phyloP scores from a whole-genome alignment of 139 green algal genomes.

The Zygnema cylindricum region DNA sequence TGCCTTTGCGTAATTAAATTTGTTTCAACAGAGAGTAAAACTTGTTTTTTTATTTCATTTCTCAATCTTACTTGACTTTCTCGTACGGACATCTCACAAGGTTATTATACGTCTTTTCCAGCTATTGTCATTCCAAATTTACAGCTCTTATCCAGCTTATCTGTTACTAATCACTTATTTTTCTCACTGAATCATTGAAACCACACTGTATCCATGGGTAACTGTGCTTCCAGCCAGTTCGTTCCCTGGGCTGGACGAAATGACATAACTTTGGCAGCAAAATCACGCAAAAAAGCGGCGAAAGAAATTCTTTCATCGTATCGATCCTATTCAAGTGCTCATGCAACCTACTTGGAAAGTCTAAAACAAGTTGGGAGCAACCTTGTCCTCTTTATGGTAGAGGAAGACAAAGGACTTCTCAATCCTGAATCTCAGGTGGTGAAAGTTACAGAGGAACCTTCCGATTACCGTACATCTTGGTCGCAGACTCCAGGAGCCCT shows the following conservation, averaged over 20 bases:
- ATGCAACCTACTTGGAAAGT: background rate
- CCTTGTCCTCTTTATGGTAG: background rate
- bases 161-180: too few species aligned
- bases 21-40: too few species aligned
- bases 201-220: too few species aligned
- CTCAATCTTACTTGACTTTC: too few species aligned
- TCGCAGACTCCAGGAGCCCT: background rate
- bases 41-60: too few species aligned
- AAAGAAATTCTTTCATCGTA: background rate
- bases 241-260: background rate
- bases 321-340: background rate
- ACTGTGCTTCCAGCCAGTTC: background rate
- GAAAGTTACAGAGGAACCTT: background rate
- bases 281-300: background rate
- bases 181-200: too few species aligned
- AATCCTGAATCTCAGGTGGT: background rate
- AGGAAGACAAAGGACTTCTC: background rate
- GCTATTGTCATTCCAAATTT: too few species aligned
- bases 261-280: background rate
- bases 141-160: too few species aligned
- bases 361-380: background rate
- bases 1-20: too few species aligned
- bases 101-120: too few species aligned
- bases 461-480: background rate
- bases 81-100: too few species aligned